Evolutionary conservation across 768 basidiomycete species (phyloP).

Genomic region (Rhizopogon vulgaris): DNA sequence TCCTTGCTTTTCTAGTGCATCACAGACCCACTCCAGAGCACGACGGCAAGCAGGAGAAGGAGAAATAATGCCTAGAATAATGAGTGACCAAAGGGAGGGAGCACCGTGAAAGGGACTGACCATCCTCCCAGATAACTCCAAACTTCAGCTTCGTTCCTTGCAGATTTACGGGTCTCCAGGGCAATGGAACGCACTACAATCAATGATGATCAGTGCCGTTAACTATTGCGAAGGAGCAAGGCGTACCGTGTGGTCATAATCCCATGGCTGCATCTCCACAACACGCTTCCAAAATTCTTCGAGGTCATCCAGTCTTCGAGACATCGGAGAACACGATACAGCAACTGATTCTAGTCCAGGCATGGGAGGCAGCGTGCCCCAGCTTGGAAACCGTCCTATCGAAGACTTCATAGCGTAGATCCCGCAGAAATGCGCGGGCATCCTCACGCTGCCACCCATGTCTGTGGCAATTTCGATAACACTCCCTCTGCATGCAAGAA

Average conservation of each 20-base stretch:
- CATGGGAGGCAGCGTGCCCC: constrained; percentile 23
- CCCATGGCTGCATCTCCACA: constrained; percentile 35
- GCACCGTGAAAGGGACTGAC: constrained; percentile 16
- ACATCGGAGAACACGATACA: constrained; percentile 34
- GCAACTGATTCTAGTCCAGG: constrained; percentile 35
- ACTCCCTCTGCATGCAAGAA: constrained; percentile 39
- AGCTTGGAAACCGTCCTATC: constrained; percentile 30
- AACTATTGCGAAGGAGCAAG: not conserved
- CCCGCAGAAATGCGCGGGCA: constrained; percentile 44
- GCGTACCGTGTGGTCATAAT: constrained; percentile 37
- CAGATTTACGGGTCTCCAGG: constrained; percentile 35
- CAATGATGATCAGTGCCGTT: not conserved
- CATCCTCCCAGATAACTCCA: constrained; percentile 37
- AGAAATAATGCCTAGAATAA: constrained; percentile 26
- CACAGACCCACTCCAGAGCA: constrained; percentile 28
- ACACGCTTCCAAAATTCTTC: constrained; percentile 38
- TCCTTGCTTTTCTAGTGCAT: constrained; percentile 30
- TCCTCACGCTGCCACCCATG: constrained; percentile 43
- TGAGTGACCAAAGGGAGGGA: not conserved
- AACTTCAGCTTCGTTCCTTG: constrained; percentile 29
- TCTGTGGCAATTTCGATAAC: constrained; percentile 44
- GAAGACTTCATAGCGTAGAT: constrained; percentile 37
- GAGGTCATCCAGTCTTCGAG: constrained; percentile 35
- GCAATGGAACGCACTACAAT: constrained; percentile 34
- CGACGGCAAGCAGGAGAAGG: constrained; percentile 36